Evolutionary conservation across 768 basidiomycete genomes (phyloP), one percentile per base, ranked within the genome.

Genomic region (Rhizopogon vesiculosus): DNA sequence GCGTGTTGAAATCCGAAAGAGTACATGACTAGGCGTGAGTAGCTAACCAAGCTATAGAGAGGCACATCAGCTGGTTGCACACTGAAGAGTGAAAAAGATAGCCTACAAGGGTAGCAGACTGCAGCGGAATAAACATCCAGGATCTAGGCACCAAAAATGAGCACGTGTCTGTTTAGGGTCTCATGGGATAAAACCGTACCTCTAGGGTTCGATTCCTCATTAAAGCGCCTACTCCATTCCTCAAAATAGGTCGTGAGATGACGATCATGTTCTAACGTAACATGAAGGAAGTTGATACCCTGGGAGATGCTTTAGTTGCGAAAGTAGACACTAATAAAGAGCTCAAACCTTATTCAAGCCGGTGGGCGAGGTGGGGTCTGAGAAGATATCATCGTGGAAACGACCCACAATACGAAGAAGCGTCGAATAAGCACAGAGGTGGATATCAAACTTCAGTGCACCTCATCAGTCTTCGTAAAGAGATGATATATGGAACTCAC

Each of bases 1-100:
- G 89, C 89, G 61, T 91, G 86, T 60, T 92, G 89, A 72, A 91
- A 91, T 5, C 87, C 89, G 62, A 92, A 91, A 0, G 90, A 91
- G 64, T 82, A 90, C 87, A 91, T 89, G 48, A 92, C 90, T 10
- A 92, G 81, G 15, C 90, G 78, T 38, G 87, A 87, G 62, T 91
- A 92, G 29, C 75, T 81, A 55, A 87, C 85, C 42, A 89, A 76
- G 78, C 89, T 91, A 53, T 1, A 38, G 45, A 35, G 41, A 28
- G 22, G 1, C 38, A 60, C 53, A 60, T 63, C 49, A 51, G 42
- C 46, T 58, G 38, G n/a, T 38, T 38, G 19, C 49, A 51, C 41
- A 22, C 53, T 33, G 3, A 29, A 16, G 5, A 46, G 28, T n/a
- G n/a, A 51, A 31, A n/a, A 35, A 45, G 44, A 45, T n/a, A 5